Percentiles rank a stretch among this genome's conserved stretches.
Evolutionary conservation across 768 basidiomycete genomes (phyloP).

Genomic region (Leucogyrophana mollusca): DNA sequence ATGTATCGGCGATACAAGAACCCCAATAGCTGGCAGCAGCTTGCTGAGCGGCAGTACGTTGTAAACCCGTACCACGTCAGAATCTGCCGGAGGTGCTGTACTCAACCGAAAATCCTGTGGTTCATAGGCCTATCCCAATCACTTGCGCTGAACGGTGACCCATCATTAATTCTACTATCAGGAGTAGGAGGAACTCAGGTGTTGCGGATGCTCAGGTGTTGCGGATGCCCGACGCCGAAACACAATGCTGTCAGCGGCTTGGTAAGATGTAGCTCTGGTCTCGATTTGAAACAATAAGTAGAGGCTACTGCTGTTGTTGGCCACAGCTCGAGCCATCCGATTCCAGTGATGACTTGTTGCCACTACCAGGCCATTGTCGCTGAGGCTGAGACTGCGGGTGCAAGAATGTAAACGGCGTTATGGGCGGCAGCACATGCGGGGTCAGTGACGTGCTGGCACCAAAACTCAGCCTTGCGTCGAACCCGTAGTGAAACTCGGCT

Average conservation of each 20-base stretch:
- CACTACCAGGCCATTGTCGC: conserved; percentile 13
- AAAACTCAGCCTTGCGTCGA: conserved; percentile 24
- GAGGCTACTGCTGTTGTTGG: conserved; percentile 9
- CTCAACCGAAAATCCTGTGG: no score
- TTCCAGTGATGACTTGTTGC: not conserved
- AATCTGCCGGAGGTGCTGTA: no score
- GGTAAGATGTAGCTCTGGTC: conserved; percentile 4
- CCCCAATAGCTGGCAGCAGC: no score
- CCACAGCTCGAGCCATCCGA: not conserved
- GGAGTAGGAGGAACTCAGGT: no score
- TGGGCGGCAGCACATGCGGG: conserved; percentile 82
- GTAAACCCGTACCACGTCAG: no score
- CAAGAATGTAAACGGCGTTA: conserved; percentile 89
- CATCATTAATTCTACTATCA: no score
- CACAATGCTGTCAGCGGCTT: no score
- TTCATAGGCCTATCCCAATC: no score
- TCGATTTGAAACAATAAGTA: conserved; percentile 8
- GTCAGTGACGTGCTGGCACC: conserved; percentile 39
- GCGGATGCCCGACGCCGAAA: no score
- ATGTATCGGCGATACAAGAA: no score
- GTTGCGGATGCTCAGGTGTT: conserved; percentile 8
- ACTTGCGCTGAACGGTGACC: no score
- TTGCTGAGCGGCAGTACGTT: no score
- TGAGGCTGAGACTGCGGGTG: conserved; percentile 40
- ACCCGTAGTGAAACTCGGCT: conserved; percentile 22